Evolutionary conservation across 768 basidiomycete species (phyloP).

Genomic region (Phylloporus sp.): DNA sequence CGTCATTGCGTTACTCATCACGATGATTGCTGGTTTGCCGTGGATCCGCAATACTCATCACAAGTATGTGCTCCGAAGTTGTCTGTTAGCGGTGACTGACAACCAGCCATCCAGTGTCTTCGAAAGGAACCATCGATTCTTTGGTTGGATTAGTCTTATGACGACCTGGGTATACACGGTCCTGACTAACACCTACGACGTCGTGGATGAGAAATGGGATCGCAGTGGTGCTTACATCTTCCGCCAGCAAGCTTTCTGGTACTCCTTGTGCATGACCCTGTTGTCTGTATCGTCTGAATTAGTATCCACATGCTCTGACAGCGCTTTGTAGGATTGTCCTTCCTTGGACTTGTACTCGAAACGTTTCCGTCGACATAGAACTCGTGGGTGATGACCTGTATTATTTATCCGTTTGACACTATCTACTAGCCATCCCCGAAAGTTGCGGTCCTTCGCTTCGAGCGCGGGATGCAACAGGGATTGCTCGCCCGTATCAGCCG

Average conservation of each 20-base stretch:
- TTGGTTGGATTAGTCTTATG: constrained; percentile 66
- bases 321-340: constrained; percentile 50
- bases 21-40: constrained; percentile 64
- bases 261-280: constrained; percentile 65
- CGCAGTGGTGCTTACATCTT: constrained; percentile 50
- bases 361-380: constrained; percentile 71
- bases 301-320: background rate
- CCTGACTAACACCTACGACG: constrained; percentile 60
- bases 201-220: constrained; percentile 53
- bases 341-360: constrained; percentile 73
- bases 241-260: constrained; percentile 77
- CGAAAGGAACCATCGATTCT: constrained; percentile 75
- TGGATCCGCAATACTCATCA: constrained; percentile 80
- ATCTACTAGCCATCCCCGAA: constrained; percentile 64
- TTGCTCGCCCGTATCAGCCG: constrained; percentile 72
- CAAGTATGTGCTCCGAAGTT: constrained; percentile 47
- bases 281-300: constrained; percentile 45
- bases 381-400: constrained; percentile 44
- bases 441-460: constrained; percentile 74
- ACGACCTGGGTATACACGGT: constrained; percentile 66
- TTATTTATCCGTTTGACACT: background rate
- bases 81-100: background rate
- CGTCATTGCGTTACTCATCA: constrained; percentile 52
- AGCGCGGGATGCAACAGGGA: constrained; percentile 83
- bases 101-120: constrained; percentile 49